Base-by-base conservation (phyloP, 306 rosid genomes). In the Vigna hirtella region DNA sequence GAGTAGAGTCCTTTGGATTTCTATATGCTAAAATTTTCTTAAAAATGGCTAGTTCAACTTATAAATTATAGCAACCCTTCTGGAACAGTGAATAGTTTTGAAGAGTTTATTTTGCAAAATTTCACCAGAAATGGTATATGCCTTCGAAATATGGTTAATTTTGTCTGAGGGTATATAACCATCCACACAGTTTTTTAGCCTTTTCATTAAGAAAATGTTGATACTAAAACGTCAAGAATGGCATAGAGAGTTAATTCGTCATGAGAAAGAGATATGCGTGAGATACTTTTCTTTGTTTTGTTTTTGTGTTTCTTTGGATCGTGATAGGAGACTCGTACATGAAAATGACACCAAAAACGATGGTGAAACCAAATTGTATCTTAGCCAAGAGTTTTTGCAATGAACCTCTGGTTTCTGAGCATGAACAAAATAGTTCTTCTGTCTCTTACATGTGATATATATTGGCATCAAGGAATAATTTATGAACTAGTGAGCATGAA, bases 341-440 rank as follows among this genome's bases (percentile, higher is more conserved):
- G 79, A 79, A 62, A 79, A 67, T 18, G 61, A 80, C 53, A n/a
- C 22, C n/a, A 51, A 63, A 67, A 73, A 42, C 7, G 18, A 45
- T 58, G 57, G 45, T 58, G 71, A 18, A 73, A 61, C 52, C 53
- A 5, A 38, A 38, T 45, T 74, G 48, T 14, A n/a, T 59, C 47
- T 59, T 1, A 56, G 38, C 47, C n/a, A 9, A 57, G 42, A 24
- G 77, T 14, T 57, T 56, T 18, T 56, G 17, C 61, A 55, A 9
- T 56, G 32, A 2, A 56, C 7, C 32, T 22, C 34, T 56, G 43
- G 58, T 28, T 24, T 14, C 8, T 48, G 6, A 52, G 3, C 49
- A 30, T n/a, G 16, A 70, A 36, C 36, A 52, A 42, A 9, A 9
- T 51, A 26, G 10, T 49, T 52, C 17, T 30, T 51, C n/a, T 15